Percentiles rank a stretch among this genome's conserved stretches.
Evolutionary conservation across 805 yeast species (phyloP).

Genomic region (Ascoidea tarda): DNA sequence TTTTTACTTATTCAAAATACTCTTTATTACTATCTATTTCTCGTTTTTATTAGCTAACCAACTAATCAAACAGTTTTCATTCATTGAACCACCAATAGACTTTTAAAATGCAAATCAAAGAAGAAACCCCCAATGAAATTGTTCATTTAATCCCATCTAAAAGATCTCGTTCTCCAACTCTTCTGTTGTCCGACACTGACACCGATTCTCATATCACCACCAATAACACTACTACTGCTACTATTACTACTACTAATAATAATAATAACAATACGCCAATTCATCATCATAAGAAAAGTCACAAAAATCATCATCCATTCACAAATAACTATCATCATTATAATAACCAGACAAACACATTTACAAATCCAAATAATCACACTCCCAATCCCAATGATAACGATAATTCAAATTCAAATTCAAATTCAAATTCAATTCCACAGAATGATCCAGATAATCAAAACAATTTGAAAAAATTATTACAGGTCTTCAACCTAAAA

Average conservation of each 20-base stretch:
- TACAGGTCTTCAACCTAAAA: too few species aligned
- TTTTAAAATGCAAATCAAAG: background rate
- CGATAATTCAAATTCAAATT: background rate
- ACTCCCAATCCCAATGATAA: too few species aligned
- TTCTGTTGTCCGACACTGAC: background rate
- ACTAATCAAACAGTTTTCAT: too few species aligned
- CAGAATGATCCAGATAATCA: background rate
- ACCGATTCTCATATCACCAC: background rate
- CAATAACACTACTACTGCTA: too few species aligned
- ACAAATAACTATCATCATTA: background rate
- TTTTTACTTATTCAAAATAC: too few species aligned
- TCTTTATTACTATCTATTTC: too few species aligned
- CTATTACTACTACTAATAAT: too few species aligned
- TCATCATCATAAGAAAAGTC: background rate
- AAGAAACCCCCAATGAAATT: background rate
- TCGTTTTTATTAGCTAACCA: too few species aligned
- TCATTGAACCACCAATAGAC: too few species aligned
- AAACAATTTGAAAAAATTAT: too few species aligned
- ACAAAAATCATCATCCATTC: background rate
- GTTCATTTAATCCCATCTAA: background rate
- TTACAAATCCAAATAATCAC: too few species aligned
- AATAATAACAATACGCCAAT: background rate
- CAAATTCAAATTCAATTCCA: background rate
- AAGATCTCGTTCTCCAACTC: background rate
- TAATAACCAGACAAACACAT: background rate